Percentiles rank a stretch among this genome's conserved stretches.
These are phyloP conservation scores for Candida vaughaniae DNA, from an alignment of 805 yeast genomes.

Conservation along the genomic window DNA sequence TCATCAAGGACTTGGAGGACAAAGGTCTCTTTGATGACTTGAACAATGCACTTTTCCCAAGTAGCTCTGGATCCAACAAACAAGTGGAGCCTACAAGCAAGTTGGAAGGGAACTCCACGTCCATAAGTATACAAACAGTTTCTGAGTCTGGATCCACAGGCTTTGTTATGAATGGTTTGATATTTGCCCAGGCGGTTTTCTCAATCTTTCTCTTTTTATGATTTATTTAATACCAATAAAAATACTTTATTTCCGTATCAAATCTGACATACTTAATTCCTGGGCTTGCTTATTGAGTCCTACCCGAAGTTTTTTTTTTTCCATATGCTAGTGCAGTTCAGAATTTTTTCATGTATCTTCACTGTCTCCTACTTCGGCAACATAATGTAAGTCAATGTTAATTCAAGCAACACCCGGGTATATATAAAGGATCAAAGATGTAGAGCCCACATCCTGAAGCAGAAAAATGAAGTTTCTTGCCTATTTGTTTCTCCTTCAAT, in stretches of 20 bases:
- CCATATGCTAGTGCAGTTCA: no score
- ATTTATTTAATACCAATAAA: conserved; percentile 1
- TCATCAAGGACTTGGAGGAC: conserved; percentile 31
- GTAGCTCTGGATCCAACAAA: conserved; percentile 6
- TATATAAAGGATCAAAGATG: no score
- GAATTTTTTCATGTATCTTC: no score
- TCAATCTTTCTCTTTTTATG: conserved; percentile 7
- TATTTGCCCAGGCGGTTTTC: conserved; percentile 6
- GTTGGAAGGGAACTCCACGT: not conserved
- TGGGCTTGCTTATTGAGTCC: no score
- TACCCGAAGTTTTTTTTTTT: no score
- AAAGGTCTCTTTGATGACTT: conserved; percentile 38
- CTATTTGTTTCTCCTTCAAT: no score
- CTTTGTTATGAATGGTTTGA: conserved; percentile 6
- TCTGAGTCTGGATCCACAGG: conserved; percentile 6
- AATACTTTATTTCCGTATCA: not conserved
- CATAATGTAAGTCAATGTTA: no score
- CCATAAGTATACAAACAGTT: not conserved
- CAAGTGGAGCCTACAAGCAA: conserved; percentile 6
- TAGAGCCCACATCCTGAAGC: no score
- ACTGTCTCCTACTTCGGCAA: no score
- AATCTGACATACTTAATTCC: not conserved
- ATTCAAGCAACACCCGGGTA: no score
- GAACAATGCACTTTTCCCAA: conserved; percentile 27
- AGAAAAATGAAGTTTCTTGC: no score